Conservation (phyloP, 2,329 filamentous ascomycete genomes). For the Pyricularia grisea region DNA sequence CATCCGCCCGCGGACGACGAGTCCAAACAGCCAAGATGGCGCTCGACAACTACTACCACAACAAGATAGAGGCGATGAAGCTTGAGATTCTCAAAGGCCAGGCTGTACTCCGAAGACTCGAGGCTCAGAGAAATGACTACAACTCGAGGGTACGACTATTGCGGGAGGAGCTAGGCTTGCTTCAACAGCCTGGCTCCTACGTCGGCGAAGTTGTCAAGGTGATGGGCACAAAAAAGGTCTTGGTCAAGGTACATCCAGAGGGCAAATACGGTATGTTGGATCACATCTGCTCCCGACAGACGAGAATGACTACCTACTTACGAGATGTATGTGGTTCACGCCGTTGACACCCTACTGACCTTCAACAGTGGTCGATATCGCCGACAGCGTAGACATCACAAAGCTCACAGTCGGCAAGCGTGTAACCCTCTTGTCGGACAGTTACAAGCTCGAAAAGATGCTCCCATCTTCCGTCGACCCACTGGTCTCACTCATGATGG, state of each 20-base stretch:
- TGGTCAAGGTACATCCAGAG: constrained; percentile 98
- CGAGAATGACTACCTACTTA: not conserved
- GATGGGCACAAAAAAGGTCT: constrained; percentile 98
- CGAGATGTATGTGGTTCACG: not conserved
- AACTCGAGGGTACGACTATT: constrained; percentile 94
- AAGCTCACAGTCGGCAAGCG: constrained; percentile 98
- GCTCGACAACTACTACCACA: constrained; percentile 98
- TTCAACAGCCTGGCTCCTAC: constrained; percentile 96
- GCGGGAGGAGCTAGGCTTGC: constrained; percentile 86
- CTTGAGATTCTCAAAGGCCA: constrained; percentile 99
- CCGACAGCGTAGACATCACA: constrained; percentile 85
- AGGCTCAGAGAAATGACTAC: constrained; percentile 98
- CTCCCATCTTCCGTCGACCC: constrained; percentile 96
- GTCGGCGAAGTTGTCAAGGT: constrained; percentile 99
- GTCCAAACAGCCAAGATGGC: constrained; percentile 58
- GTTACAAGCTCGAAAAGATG: constrained; percentile 98
- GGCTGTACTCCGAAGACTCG: constrained; percentile 84
- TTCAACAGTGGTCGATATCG: constrained; percentile 77
- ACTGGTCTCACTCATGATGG: constrained; percentile 99
- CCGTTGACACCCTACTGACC: not conserved
- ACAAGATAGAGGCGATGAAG: constrained; percentile 99
- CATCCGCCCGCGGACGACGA: not conserved
- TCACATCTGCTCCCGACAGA: not conserved
- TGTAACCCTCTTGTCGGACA: constrained; percentile 91
- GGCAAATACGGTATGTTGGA: constrained; percentile 85